Conservation (phyloP, 2,329 filamentous ascomycete genomes). For the Epichloe scottii region DNA sequence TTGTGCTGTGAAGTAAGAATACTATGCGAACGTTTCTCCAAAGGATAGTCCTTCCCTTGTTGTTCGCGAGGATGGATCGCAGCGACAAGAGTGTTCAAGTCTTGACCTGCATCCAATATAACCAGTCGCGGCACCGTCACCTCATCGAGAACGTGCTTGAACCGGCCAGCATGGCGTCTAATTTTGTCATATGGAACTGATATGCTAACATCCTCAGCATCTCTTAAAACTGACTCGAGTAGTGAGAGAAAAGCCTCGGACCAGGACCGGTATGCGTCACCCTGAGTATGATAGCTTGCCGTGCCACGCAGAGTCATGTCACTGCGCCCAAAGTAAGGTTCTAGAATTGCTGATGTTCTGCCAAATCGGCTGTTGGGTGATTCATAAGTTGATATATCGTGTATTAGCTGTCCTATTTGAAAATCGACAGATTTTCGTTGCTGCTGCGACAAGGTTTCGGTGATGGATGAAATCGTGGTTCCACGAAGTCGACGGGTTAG, state of each 20-base stretch:
- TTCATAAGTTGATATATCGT: slow-evolving; percentile 28
- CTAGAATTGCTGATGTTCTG: slow-evolving; percentile 14
- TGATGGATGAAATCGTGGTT: slow-evolving; percentile 23
- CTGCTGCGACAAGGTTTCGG: slow-evolving; percentile 17
- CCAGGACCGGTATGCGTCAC: slow-evolving; percentile 30
- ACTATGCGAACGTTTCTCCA: background rate
- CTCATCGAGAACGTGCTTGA: slow-evolving; percentile 36
- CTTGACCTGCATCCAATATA: slow-evolving; percentile 38
- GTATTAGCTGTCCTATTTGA: slow-evolving; percentile 34
- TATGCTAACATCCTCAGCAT: slow-evolving; percentile 48
- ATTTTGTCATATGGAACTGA: slow-evolving; percentile 44
- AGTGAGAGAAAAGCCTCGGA: slow-evolving; percentile 42
- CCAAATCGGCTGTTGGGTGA: slow-evolving; percentile 39
- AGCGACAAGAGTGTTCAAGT: slow-evolving; percentile 35
- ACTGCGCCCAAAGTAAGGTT: background rate
- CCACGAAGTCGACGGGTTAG: slow-evolving; percentile 28
- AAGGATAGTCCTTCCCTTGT: background rate
- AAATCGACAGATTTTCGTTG: slow-evolving; percentile 30
- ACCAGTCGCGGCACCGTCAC: slow-evolving; percentile 40
- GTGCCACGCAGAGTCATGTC: background rate
- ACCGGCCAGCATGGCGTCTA: slow-evolving; percentile 36
- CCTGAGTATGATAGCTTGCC: background rate
- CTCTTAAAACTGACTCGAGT: slow-evolving; percentile 42
- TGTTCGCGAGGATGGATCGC: background rate
- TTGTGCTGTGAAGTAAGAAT: background rate